Evolutionary conservation across 352 stramenopile species (phyloP), one percentile per base, ranked within the genome.

Genomic region (Albugo candida): DNA sequence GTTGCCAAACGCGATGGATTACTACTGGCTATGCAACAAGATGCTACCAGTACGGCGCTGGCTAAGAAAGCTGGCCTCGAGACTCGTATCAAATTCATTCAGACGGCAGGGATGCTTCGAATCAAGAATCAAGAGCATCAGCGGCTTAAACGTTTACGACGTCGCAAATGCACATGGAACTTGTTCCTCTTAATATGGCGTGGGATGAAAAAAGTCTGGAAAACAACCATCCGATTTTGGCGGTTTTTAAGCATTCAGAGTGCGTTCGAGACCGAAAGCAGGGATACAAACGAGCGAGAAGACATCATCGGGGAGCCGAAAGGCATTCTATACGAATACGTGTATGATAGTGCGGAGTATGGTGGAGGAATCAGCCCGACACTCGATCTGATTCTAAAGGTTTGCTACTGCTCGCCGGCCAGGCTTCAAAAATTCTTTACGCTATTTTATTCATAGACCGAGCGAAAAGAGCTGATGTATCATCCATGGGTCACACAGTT

Each of bases 261-360:
- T 40, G 24, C 24, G 24, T 31, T 31, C 8, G 24, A 31, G 24
- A 31, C 24, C 24, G 24, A 31, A 31, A 31, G 24, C 8, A 31
- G 24, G 24, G 10, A 54, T 70, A 47, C 51, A 47, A n/a, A 48
- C 52, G 5, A 47, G 66, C 35, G 74, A 68, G 24, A 57, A 74
- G 35, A 50, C 47, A 81, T 86, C 44, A 76, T 86, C 13, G 77
- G 71, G 34, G 74, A 87, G 18, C 70, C 75, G 0, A 87, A 83
- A 49, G 75, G 72, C 13, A 82, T 87, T 40, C 47, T 87, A 36
- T 85, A 83, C 53, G 75, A 87, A 53, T 87, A 85, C 42, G 50
- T 74, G n/a, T 87, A 85, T 47, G 72, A 87, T 31, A 61, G 82
- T 39, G 69, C 74, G 18, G 75, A 87, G 49, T 78, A 80, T 34